These are phyloP conservation scores for Xenosphaeropsis pyriputrescens DNA, from an alignment of 2,329 filamentous ascomycete genomes.

Conservation along the genomic window DNA sequence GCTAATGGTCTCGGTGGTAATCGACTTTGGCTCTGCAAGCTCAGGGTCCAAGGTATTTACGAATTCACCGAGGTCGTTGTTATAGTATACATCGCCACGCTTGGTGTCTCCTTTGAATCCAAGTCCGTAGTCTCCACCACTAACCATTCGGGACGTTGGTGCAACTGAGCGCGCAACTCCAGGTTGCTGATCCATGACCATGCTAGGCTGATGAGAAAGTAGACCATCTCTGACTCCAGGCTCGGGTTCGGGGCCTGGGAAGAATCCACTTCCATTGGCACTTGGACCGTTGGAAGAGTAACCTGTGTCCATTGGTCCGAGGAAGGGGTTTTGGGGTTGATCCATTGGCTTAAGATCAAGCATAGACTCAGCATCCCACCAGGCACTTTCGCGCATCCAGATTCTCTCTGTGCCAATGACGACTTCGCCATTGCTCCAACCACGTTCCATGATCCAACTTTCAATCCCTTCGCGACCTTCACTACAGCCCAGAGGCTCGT, in stretches of 20 bases:
- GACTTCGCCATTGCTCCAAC: constrained; percentile 97
- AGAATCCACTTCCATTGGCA: constrained; percentile 58
- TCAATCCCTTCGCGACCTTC: constrained; percentile 89
- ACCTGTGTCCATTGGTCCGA: constrained; percentile 51
- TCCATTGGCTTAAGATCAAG: constrained; percentile 58
- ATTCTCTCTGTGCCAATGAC: constrained; percentile 81
- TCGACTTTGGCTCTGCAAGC: constrained; percentile 58
- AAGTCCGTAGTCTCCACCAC: constrained; percentile 73
- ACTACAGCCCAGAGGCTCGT: constrained; percentile 68
- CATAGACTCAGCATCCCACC: constrained; percentile 98
- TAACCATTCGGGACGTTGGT: constrained; percentile 39
- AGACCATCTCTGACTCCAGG: constrained; percentile 63
- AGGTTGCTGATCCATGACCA: constrained; percentile 3
- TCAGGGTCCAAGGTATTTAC: constrained; percentile 62
- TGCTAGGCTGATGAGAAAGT: constrained; percentile 21
- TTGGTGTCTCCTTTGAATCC: constrained; percentile 72
- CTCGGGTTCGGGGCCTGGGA: constrained; percentile 45
- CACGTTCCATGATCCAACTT: constrained; percentile 84
- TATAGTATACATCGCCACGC: constrained; percentile 63
- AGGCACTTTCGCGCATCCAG: constrained; percentile 87
- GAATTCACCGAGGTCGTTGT: constrained; percentile 48
- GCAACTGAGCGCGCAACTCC: constrained; percentile 44
- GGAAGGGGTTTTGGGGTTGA: constrained; percentile 14
- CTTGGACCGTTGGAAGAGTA: constrained; percentile 42
- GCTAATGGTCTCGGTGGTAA: constrained; percentile 55